phyloP scores from a whole-genome alignment of 164 flowering plant genomes.

The Chloranthus sessilifolius region DNA sequence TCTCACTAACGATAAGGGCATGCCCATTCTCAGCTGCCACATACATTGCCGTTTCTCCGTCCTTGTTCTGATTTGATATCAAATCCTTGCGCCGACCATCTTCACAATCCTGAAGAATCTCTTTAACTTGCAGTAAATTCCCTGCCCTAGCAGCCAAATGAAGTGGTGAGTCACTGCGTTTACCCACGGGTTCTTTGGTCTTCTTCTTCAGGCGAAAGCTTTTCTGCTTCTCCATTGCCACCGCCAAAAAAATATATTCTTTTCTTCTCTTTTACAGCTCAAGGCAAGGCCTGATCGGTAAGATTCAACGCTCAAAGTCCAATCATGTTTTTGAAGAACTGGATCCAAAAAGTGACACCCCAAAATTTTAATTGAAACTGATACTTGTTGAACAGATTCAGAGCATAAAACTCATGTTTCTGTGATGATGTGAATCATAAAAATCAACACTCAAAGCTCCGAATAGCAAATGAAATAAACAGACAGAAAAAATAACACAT shows the following conservation, averaged over 20 bases:
- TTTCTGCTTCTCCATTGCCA: constrained; percentile 36
- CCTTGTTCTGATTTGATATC: constrained; percentile 51
- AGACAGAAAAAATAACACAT: too few species aligned
- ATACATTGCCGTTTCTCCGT: constrained; percentile 82
- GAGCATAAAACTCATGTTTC: neutral
- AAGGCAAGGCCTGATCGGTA: neutral
- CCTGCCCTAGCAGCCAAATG: constrained; percentile 80
- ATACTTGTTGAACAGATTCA: neutral
- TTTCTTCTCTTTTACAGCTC: neutral
- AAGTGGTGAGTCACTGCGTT: constrained; percentile 70
- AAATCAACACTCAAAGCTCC: too few species aligned
- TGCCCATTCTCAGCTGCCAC: constrained; percentile 89
- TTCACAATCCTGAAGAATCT: constrained; percentile 47
- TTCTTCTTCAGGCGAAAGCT: constrained; percentile 59
- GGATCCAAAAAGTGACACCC: neutral
- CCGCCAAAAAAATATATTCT: neutral
- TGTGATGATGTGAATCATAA: too few species aligned
- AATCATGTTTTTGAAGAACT: neutral
- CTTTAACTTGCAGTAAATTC: constrained; percentile 48
- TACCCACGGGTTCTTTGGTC: constrained; percentile 72
- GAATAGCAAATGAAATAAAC: too few species aligned
- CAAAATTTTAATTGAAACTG: neutral
- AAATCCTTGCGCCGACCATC: constrained; percentile 27
- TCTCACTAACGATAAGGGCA: constrained; percentile 43
- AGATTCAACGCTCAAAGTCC: constrained; percentile 1